Evolutionary conservation across 2,329 filamentous ascomycete genomes (phyloP).

Genomic region (Phyllosticta capitalensis): DNA sequence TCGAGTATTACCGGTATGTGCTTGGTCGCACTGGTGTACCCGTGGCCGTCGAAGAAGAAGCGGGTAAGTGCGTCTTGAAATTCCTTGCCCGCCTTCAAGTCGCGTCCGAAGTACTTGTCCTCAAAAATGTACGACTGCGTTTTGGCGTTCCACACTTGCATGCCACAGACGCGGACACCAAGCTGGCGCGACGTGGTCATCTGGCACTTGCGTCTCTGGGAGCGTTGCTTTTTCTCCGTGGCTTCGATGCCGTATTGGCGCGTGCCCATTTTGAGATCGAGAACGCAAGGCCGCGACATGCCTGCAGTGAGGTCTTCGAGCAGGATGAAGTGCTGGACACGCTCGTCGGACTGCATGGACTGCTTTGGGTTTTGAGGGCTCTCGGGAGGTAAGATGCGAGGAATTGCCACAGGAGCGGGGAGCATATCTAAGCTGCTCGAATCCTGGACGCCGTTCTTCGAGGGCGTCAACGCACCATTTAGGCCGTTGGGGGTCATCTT

Average conservation of each 20-base stretch:
- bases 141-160: constrained; percentile 89
- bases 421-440: constrained; percentile 19
- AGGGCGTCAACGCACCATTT: background rate
- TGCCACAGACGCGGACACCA: constrained; percentile 85
- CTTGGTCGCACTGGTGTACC: constrained; percentile 66
- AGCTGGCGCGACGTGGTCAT: constrained; percentile 85
- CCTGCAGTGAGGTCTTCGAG: constrained; percentile 91
- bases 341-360: constrained; percentile 41
- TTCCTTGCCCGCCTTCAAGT: constrained; percentile 75
- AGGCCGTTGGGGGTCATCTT: constrained; percentile 11
- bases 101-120: constrained; percentile 93
- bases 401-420: constrained; percentile 20
- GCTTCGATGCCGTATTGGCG: constrained; percentile 94
- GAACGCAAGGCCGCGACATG: constrained; percentile 93
- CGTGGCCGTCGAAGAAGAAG: constrained; percentile 85
- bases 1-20: constrained; percentile 83
- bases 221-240: constrained; percentile 81
- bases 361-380: constrained; percentile 34
- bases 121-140: constrained; percentile 84
- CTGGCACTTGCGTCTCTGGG: constrained; percentile 86
- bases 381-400: constrained; percentile 12
- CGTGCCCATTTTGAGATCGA: constrained; percentile 98
- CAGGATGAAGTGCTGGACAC: constrained; percentile 86
- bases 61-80: constrained; percentile 81
- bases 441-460: constrained; percentile 8